phyloP scores from a whole-genome alignment of 2,329 filamentous ascomycete species.

The Apiospora hydei region DNA sequence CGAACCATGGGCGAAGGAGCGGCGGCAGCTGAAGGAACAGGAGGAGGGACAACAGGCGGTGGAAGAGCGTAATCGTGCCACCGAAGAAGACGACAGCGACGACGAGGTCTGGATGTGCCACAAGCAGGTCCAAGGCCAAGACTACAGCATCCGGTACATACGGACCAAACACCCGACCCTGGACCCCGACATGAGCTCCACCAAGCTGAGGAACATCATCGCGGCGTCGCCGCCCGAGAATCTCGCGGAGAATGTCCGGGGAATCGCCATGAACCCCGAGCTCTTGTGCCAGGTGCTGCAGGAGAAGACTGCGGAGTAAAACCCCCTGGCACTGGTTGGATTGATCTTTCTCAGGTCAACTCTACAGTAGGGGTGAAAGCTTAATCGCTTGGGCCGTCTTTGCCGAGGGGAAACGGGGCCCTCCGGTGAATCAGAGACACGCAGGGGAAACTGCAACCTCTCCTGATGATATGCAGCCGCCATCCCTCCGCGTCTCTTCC shows the following conservation, averaged over 20 bases:
- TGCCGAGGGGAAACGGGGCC: too few species aligned
- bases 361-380: too few species aligned
- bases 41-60: neutral
- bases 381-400: too few species aligned
- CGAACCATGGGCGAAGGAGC: neutral
- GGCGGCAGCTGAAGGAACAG: neutral
- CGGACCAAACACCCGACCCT: constrained; percentile 18
- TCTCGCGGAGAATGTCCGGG: constrained; percentile 26
- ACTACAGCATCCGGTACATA: constrained; percentile 3
- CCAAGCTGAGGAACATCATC: constrained; percentile 27
- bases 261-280: constrained; percentile 29
- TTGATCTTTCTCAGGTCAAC: too few species aligned
- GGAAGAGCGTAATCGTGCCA: neutral
- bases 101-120: neutral
- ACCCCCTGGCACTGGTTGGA: too few species aligned
- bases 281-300: constrained; percentile 27
- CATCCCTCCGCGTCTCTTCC: neutral
- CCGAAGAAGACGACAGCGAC: neutral
- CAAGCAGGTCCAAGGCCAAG: neutral
- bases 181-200: constrained; percentile 32
- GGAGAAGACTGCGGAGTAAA: neutral
- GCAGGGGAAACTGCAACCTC: too few species aligned
- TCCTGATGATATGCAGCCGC: too few species aligned
- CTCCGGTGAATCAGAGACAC: too few species aligned
- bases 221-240: neutral